Evolutionary conservation across 306 rosid genomes (phyloP), one percentile per base, ranked within the genome.

Genomic region (Cicer pinnatifidum): DNA sequence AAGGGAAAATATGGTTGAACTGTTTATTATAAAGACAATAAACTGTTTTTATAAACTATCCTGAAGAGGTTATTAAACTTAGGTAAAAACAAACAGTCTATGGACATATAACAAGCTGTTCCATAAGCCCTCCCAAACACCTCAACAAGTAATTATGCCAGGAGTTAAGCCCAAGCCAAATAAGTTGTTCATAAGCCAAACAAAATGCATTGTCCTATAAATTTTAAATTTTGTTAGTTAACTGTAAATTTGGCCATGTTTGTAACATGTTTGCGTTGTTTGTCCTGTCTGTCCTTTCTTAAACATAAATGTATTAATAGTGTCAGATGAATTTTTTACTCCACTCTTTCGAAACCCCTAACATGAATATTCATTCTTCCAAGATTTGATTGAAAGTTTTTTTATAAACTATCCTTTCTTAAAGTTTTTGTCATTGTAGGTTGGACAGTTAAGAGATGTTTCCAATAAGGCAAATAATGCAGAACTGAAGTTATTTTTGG

Each of bases 401-500:
- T 28, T 3, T 28, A 28, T 28, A 28, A 28, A 28, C 35, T 28
- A 28, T 28, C 35, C 35, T 28, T 28, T 28, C 35, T 28, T 28
- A 28, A 28, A 28, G 35, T 28, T 28, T 13, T 67, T 8, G 33
- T 48, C 56, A 75, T 71, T 81, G 74, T 75, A 92, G 97, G 97
- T 92, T 86, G 96, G 90, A 45, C 97, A 89, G 48, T 79, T 92
- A 75, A 89, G 93, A 60, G 96, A 89, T 78, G 87, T 83, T 38
- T 86, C 92, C 73, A 89, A 84, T 67, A 88, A 88, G 80, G 80
- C 89, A 35, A 81, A 86, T 76, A 88, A 78, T 75, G 91, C 90
- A 11, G 98, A 89, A 76, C 84, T 94, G 35, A 89, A 84, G 77
- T 81, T 94, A 79, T 91, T 89, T 82, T 83, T 94, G 88, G 98